Percentiles rank a stretch among this genome's conserved stretches.
phyloP scores from a whole-genome alignment of 2,329 filamentous ascomycete genomes.

The Dactylellina drechsleri region DNA sequence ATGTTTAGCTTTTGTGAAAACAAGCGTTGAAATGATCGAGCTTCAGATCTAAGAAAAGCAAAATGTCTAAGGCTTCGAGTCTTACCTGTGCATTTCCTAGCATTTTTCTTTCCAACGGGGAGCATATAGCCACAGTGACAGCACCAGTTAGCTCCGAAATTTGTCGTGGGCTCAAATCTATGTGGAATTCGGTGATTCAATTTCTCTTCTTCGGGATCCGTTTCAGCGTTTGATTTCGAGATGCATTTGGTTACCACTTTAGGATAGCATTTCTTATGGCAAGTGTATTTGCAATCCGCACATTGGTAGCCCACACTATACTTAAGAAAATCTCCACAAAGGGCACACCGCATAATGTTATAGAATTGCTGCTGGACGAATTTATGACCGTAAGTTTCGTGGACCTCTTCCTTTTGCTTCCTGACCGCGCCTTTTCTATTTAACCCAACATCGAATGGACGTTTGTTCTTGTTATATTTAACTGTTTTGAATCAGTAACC shows the following conservation, averaged over 20 bases:
- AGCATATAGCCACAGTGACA: slow-evolving; percentile 98
- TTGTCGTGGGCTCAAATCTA: slow-evolving; percentile 94
- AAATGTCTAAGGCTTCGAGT: slow-evolving; percentile 36
- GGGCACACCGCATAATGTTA: slow-evolving; percentile 99
- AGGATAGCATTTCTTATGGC: slow-evolving; percentile 94
- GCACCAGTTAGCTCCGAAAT: slow-evolving; percentile 98
- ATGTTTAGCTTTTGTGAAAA: neutral
- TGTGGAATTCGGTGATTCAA: slow-evolving; percentile 99
- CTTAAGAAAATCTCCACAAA: slow-evolving; percentile 98
- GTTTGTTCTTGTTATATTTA: slow-evolving; percentile 85
- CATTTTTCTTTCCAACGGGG: slow-evolving; percentile 93
- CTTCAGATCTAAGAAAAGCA: neutral
- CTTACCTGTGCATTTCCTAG: slow-evolving; percentile 86
- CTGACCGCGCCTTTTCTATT: slow-evolving; percentile 95
- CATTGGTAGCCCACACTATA: slow-evolving; percentile 99
- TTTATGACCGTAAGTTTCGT: slow-evolving; percentile 99
- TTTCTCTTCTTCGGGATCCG: slow-evolving; percentile 98
- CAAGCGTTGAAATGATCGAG: neutral
- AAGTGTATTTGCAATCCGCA: slow-evolving; percentile 99
- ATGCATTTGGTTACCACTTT: slow-evolving; percentile 99
- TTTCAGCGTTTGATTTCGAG: slow-evolving; percentile 98
- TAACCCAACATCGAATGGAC: slow-evolving; percentile 86
- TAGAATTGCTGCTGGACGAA: slow-evolving; percentile 99
- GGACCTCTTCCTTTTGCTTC: slow-evolving; percentile 96
- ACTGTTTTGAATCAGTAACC: slow-evolving; percentile 63